Evolutionary conservation across 768 basidiomycete genomes (phyloP).

Genomic region (Boletus barrowsii): DNA sequence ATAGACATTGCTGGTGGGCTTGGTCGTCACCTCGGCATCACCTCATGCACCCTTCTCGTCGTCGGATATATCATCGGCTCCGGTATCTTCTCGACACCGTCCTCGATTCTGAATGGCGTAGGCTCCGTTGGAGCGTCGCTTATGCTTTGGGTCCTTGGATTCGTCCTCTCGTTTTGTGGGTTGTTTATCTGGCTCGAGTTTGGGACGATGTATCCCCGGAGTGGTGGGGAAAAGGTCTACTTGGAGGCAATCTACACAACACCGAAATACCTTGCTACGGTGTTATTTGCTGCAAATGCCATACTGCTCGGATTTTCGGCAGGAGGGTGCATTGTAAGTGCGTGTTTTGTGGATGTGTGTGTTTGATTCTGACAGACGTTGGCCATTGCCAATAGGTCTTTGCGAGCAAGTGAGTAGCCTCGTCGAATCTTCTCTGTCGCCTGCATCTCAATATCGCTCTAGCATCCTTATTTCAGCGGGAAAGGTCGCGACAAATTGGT

Average conservation of each 20-base stretch:
- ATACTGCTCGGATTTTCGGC: conserved; percentile 44
- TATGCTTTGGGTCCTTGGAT: conserved; percentile 62
- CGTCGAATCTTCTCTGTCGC: background rate
- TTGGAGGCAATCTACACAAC: conserved; percentile 51
- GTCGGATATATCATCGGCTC: conserved; percentile 58
- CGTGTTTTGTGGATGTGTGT: background rate
- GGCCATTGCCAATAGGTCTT: conserved; percentile 22
- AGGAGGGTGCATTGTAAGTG: conserved; percentile 46
- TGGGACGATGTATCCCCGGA: conserved; percentile 60
- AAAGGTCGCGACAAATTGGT: conserved; percentile 43
- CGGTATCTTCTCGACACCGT: conserved; percentile 60
- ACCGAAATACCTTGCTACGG: conserved; percentile 47
- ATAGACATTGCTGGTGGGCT: conserved; percentile 51
- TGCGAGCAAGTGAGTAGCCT: conserved; percentile 29
- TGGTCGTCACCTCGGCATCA: conserved; percentile 53
- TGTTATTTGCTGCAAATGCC: conserved; percentile 47
- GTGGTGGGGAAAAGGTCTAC: conserved; percentile 63
- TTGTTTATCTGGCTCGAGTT: conserved; percentile 63
- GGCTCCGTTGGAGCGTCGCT: conserved; percentile 58
- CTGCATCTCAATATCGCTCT: background rate
- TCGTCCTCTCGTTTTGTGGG: conserved; percentile 54
- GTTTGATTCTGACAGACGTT: background rate
- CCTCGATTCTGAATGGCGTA: conserved; percentile 52
- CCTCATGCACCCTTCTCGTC: conserved; percentile 53
- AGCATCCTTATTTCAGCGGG: conserved; percentile 54